These are phyloP conservation scores for Dendryphion nanum DNA, from an alignment of 2,329 filamentous ascomycete genomes.

Conservation along the genomic window DNA sequence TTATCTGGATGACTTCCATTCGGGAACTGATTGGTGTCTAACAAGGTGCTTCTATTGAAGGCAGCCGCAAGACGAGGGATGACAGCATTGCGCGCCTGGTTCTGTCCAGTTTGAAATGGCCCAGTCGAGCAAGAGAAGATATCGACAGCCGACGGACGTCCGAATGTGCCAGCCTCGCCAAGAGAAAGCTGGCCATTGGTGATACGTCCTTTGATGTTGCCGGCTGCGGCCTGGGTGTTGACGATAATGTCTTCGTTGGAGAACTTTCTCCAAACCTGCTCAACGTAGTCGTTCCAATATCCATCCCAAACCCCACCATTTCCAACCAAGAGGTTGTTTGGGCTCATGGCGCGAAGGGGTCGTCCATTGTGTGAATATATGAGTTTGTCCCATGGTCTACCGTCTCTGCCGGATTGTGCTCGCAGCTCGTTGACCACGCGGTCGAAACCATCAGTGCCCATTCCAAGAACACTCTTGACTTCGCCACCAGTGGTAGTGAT, in stretches of 20 bases:
- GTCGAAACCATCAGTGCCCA: slow-evolving; percentile 57
- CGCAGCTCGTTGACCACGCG: slow-evolving; percentile 54
- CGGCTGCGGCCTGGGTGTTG: slow-evolving; percentile 63
- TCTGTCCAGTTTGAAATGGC: slow-evolving; percentile 53
- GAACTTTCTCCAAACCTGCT: slow-evolving; percentile 53
- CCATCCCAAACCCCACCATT: slow-evolving; percentile 48
- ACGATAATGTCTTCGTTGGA: slow-evolving; percentile 49
- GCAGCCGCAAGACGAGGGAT: slow-evolving; percentile 73
- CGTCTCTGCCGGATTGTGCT: slow-evolving; percentile 57
- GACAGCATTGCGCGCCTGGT: slow-evolving; percentile 54
- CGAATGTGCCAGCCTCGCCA: slow-evolving; percentile 48
- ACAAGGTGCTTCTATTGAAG: slow-evolving; percentile 70
- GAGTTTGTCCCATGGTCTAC: slow-evolving; percentile 60
- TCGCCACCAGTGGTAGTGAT: slow-evolving; percentile 45
- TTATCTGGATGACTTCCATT: slow-evolving; percentile 28
- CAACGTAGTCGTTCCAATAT: slow-evolving; percentile 55
- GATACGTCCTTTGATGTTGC: slow-evolving; percentile 54
- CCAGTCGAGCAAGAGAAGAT: slow-evolving; percentile 67
- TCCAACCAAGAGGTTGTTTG: slow-evolving; percentile 47
- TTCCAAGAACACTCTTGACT: slow-evolving; percentile 53
- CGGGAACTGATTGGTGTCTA: slow-evolving; percentile 52
- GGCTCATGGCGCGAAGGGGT: slow-evolving; percentile 42
- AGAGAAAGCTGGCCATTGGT: slow-evolving; percentile 43
- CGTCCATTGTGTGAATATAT: slow-evolving; percentile 44
- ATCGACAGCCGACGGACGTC: slow-evolving; percentile 57